Evolutionary conservation across 2,329 filamentous ascomycete species (phyloP), one percentile per base, ranked within the genome.

Genomic region (Phialocephala subalpina): DNA sequence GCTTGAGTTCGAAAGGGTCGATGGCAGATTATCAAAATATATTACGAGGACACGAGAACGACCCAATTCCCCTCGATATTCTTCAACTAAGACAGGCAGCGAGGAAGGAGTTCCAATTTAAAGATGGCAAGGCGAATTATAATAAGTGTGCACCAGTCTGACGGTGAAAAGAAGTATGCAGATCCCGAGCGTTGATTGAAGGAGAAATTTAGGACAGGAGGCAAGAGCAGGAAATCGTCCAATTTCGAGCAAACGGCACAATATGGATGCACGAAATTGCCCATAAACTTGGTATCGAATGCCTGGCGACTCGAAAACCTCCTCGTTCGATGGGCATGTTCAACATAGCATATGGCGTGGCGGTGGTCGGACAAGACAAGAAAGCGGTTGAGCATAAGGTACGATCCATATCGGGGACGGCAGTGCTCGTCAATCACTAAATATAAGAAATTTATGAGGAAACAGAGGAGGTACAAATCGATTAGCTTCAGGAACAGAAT

Each of bases 21-120:
- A 57, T 62, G 6, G 40, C 25, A 33, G 56, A 65, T 25, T 18
- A 60, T 36, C 67, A 67, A 40, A 57, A 35, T 6, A 53, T 3
- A 90, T 88, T 45, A 87, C 38, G 35, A 20, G 65, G 61, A 16
- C 65, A 64, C 90, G 72, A 78, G 72, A 93, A 93, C 76, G 88
- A 92, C 49, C 88, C 92, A 38, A 90, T 94, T 76, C 85, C 87
- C 18, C 81, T 94, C 63, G 86, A 90, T 55, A 74, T 85, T 11
- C 79, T 90, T 2, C 79, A 83, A 5, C 84, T 85, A 58, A 72
- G 75, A 1, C 78, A 78, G 1, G 74, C 70, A 12, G 80, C 82
- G n/a, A 80, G 83, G 29, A 78, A 80, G 9, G 79, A 77, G 11
- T 78, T 79, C 27, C 71, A 73, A 29, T 57, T 60, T 1, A 66